Conservation (phyloP, 2,329 filamentous ascomycete species). For the Talaromyces albobiverticillius region DNA sequence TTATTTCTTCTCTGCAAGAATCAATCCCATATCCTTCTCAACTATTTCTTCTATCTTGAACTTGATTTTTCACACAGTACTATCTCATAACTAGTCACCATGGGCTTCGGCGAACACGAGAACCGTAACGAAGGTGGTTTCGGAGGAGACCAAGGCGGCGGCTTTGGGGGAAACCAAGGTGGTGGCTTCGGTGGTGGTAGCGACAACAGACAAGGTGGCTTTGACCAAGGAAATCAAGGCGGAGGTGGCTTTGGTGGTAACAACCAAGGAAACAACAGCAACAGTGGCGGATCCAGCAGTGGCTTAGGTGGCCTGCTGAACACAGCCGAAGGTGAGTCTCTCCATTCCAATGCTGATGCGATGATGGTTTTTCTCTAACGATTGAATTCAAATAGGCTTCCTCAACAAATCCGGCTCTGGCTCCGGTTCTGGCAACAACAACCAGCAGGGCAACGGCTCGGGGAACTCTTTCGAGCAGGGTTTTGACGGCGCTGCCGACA, state of each 20-base stretch:
- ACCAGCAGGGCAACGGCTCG: background rate
- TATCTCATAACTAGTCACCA: background rate
- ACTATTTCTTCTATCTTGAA: background rate
- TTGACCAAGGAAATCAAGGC: no score
- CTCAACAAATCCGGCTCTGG: background rate
- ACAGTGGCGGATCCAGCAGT: background rate
- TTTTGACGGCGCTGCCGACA: background rate
- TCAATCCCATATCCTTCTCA: background rate
- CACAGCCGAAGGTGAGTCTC: conserved; percentile 1
- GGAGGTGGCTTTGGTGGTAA: background rate
- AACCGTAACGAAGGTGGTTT: no score
- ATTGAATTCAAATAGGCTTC: background rate
- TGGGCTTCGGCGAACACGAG: background rate
- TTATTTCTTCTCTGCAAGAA: background rate
- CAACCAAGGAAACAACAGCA: background rate
- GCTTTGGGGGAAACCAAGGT: background rate
- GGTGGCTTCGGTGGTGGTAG: background rate
- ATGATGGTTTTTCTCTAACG: background rate
- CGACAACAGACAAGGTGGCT: no score
- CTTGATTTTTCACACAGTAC: background rate
- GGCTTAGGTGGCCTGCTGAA: background rate
- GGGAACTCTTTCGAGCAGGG: background rate
- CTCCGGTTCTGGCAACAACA: background rate
- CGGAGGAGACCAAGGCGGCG: background rate
- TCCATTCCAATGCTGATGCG: background rate